A percentile compares a stretch with the other conserved stretches of the same genome.
These are phyloP conservation scores for Hyphodiscus sp. DNA, from an alignment of 2,329 filamentous ascomycete genomes.

Conservation along the genomic window DNA sequence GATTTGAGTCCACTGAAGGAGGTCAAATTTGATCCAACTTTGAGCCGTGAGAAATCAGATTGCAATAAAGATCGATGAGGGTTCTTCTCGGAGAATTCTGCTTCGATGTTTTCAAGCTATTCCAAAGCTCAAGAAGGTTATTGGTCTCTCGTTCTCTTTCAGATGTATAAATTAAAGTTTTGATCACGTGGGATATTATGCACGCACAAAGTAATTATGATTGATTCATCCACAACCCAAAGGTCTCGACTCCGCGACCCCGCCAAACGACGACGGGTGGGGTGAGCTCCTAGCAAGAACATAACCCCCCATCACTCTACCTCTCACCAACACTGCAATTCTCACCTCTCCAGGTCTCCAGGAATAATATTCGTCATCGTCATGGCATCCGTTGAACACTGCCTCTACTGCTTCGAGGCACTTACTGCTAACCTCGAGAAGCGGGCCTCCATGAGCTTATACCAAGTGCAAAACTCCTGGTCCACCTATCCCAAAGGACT, in stretches of 20 bases:
- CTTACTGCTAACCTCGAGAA: conserved; percentile 69
- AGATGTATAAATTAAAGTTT: too few species aligned
- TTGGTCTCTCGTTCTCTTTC: too few species aligned
- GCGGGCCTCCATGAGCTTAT: conserved; percentile 60
- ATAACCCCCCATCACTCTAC: background rate
- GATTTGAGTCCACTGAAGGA: background rate
- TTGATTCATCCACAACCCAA: too few species aligned
- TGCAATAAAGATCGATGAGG: background rate
- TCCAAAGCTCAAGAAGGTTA: too few species aligned
- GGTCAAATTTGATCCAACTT: background rate
- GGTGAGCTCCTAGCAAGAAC: background rate
- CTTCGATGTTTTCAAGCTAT: too few species aligned
- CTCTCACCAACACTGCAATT: background rate
- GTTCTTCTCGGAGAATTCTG: too few species aligned
- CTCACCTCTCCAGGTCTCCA: conserved; percentile 33
- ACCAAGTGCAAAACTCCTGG: conserved; percentile 63
- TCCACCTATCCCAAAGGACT: conserved; percentile 32
- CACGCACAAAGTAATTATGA: background rate
- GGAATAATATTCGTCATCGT: too few species aligned
- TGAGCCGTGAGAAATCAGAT: background rate
- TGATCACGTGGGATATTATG: too few species aligned
- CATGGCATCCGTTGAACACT: conserved; percentile 85
- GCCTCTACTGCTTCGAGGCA: conserved; percentile 87
- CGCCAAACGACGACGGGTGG: background rate
- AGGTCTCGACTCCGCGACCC: conserved; percentile 1